Percentiles rank a stretch among this genome's conserved stretches.
Evolutionary conservation across 2,329 filamentous ascomycete genomes (phyloP).

Genomic region (Xylaria sp.): DNA sequence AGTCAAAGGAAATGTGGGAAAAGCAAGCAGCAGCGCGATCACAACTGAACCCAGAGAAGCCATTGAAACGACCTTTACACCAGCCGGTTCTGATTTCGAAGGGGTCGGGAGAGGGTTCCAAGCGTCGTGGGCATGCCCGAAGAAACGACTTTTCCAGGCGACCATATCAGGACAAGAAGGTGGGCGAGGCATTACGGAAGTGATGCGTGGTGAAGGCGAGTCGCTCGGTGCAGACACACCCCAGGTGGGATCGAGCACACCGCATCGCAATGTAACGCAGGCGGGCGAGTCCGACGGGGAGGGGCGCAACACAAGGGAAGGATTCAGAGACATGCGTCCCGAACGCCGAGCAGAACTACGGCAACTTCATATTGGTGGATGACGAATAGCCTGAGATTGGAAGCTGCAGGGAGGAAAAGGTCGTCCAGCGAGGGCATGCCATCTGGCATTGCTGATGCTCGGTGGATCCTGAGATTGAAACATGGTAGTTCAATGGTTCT

Average conservation of each 20-base stretch:
- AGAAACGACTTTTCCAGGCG: conserved; percentile 35
- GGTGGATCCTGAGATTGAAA: conserved; percentile 43
- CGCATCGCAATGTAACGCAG: conserved; percentile 27
- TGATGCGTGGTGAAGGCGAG: conserved; percentile 27
- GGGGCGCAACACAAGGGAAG: conserved; percentile 21
- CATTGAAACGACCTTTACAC: conserved; percentile 60
- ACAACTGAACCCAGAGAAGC: conserved; percentile 49
- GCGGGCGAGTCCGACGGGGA: conserved; percentile 17
- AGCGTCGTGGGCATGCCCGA: conserved; percentile 40
- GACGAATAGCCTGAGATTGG: conserved; percentile 31
- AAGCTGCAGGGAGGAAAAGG: conserved; percentile 35
- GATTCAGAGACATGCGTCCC: conserved; percentile 26
- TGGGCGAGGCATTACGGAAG: conserved; percentile 32
- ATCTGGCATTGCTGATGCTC: conserved; percentile 48
- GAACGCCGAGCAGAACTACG: conserved; percentile 27
- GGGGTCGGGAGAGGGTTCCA: conserved; percentile 39
- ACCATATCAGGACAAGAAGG: conserved; percentile 37
- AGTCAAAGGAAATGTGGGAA: conserved; percentile 62
- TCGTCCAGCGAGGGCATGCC: conserved; percentile 50
- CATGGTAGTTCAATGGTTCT: conserved; percentile 40
- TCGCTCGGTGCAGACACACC: conserved; percentile 8
- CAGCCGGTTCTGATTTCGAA: conserved; percentile 56
- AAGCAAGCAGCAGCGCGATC: conserved; percentile 55
- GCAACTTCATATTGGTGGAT: conserved; percentile 29
- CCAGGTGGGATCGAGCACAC: conserved; percentile 19